Conservation (phyloP, 306 rosid species). For the Senna siamea region DNA sequence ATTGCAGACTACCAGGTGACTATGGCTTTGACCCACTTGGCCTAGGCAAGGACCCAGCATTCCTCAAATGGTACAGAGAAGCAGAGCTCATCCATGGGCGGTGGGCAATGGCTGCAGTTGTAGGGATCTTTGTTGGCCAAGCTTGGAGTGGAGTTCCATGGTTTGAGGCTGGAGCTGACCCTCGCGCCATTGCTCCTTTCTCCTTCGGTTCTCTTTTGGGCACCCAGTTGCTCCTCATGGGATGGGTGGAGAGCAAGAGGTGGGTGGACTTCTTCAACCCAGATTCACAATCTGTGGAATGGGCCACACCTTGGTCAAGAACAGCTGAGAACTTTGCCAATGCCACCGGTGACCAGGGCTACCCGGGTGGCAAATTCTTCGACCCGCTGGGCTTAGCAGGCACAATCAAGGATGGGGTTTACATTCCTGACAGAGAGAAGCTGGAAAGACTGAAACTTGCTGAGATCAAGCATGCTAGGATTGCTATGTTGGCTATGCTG, state of each 20-base stretch:
- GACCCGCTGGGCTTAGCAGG: conserved; percentile 88
- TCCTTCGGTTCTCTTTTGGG: conserved; percentile 91
- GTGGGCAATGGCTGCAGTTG: conserved; percentile 97
- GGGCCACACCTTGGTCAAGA: conserved; percentile 99
- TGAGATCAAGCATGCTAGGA: conserved; percentile 92
- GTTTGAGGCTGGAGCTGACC: conserved; percentile 97
- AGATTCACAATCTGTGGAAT: conserved; percentile 89
- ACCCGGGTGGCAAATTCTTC: conserved; percentile 95
- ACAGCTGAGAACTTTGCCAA: conserved; percentile 88
- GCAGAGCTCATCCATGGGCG: conserved; percentile 98
- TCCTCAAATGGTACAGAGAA: conserved; percentile 97
- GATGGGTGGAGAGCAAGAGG: conserved; percentile 97
- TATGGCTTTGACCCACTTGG: conserved; percentile 96
- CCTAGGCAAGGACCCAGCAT: conserved; percentile 89
- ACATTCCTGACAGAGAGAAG: conserved; percentile 66
- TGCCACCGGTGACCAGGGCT: conserved; percentile 90
- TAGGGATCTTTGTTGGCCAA: conserved; percentile 93
- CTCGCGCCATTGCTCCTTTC: conserved; percentile 90
- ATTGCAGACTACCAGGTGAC: conserved; percentile 91
- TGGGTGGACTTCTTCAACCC: conserved; percentile 99
- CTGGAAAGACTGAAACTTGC: conserved; percentile 85
- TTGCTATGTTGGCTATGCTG: conserved; percentile 97
- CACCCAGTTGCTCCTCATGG: conserved; percentile 92
- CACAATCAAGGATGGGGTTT: conserved; percentile 55
- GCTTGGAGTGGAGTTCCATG: conserved; percentile 99